Base-by-base conservation (phyloP, 495 filamentous ascomycete genomes). In the Polyplosphaeria fusca region DNA sequence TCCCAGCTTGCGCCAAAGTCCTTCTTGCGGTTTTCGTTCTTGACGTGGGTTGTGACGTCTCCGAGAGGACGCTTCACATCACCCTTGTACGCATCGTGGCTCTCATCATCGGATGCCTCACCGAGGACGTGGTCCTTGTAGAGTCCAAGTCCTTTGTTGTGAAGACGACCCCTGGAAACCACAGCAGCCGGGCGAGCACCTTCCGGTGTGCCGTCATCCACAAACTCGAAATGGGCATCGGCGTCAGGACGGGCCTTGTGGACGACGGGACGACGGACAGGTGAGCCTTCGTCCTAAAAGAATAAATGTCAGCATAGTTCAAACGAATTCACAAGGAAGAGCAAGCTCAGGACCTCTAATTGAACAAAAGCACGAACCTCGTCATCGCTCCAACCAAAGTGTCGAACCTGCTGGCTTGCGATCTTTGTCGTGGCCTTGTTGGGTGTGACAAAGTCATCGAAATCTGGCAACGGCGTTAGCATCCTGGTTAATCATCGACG, bases 401-500 rank as follows among this genome's bases (percentile, higher is more conserved):
- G 84, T 32, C 83, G 79, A 16, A 82, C 76, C 52, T 82, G 78
- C 25, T 79, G 76, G 11, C 76, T 73, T 18, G 75, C 73, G 19
- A 67, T 55, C 54, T 82, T 63, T 2, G 67, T 63, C 43, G 76
- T 76, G 74, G 71, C 25, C 72, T 94, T 95, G 59, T 85, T 76
- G 0, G 93, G 91, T 3, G 91, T 92, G 18, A 73, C 71, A 64
- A 92, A 92, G 69, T 94, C 89, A 40, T 87, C 86, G 71, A 95
- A 95, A 40, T 83, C 83, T 35, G 30, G 30, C 7, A 35, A 7
- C 30, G n/a, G 30, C 30, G 30, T 35, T 35, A 35, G 30, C 30
- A 35, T 14, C 14, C 30, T 35, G 7, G 7, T 14, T 35, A 35
- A 35, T 35, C 7, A 7, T 35, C 14, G 30, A 35, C 7, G 30